These are phyloP conservation scores for Coemansia sp. DNA, from an alignment of 192 early-diverging fungal species.

Conservation along the genomic window DNA sequence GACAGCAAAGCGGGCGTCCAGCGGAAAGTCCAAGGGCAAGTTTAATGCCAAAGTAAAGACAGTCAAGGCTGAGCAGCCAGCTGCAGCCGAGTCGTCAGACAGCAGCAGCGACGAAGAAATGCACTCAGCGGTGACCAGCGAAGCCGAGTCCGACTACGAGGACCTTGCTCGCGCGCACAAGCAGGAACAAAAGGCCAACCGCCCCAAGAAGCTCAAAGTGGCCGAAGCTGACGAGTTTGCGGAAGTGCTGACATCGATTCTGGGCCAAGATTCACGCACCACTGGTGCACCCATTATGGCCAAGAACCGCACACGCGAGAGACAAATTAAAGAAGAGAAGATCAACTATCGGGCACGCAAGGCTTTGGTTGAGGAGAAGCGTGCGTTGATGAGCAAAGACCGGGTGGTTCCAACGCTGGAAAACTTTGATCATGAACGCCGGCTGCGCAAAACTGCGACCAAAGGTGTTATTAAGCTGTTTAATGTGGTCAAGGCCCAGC, in stretches of 20 bases:
- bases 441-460: conserved; percentile 86
- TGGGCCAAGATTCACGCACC: conserved; percentile 20
- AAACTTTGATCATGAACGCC: conserved; percentile 84
- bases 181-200: conserved; percentile 16
- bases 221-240: conserved; percentile 44
- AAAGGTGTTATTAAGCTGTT: conserved; percentile 92
- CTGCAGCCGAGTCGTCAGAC: background rate
- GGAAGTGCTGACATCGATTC: conserved; percentile 36
- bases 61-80: conserved; percentile 1
- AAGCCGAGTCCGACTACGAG: conserved; percentile 44
- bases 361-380: conserved; percentile 71
- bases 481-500: conserved; percentile 88
- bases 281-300: conserved; percentile 75
- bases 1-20: background rate
- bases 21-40: conserved; percentile 10
- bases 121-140: conserved; percentile 11
- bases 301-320: conserved; percentile 76
- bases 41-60: conserved; percentile 4
- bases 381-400: conserved; percentile 62
- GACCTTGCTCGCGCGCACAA: conserved; percentile 28
- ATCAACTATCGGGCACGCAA: conserved; percentile 82
- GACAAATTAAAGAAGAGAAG: conserved; percentile 80
- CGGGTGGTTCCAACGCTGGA: conserved; percentile 73
- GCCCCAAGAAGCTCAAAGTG: conserved; percentile 24
- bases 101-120: conserved; percentile 15